phyloP scores from a whole-genome alignment of 75 land plant genomes.

The Isoetes taiwanensis region DNA sequence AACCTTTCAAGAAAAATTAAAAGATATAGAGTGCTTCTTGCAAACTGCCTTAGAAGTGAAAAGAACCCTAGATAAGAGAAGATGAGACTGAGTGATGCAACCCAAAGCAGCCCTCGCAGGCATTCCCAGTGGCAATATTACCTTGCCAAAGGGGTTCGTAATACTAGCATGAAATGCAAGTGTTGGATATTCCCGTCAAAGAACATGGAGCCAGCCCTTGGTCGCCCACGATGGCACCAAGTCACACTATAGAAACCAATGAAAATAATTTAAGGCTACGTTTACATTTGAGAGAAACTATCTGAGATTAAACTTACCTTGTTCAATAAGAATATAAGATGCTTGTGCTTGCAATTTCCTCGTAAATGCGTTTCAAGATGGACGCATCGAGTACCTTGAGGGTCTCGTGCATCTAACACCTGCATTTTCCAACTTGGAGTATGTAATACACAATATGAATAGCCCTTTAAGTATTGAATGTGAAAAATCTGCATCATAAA shows the following conservation, averaged over 20 bases:
- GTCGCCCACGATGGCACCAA: slow-evolving; percentile 3
- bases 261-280: no score
- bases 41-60: background rate
- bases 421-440: background rate
- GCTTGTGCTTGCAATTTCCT: slow-evolving; percentile 1
- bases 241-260: background rate
- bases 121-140: background rate
- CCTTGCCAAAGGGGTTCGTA: slow-evolving; percentile 4
- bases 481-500: no score
- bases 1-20: background rate
- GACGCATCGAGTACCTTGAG: background rate
- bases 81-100: no score
- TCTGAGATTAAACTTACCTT: background rate
- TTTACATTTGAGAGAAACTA: background rate
- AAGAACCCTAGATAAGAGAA: background rate
- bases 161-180: slow-evolving; percentile 7
- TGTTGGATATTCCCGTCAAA: slow-evolving; percentile 3
- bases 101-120: no score
- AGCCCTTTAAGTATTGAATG: no score
- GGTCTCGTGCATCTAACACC: slow-evolving; percentile 4
- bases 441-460: background rate
- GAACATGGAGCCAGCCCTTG: slow-evolving; percentile 2
- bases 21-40: background rate
- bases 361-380: slow-evolving; percentile 3
- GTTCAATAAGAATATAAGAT: background rate